Percentiles rank a stretch among this genome's conserved stretches.
Conservation (phyloP, 768 basidiomycete species). For the Podaxis sp. region DNA sequence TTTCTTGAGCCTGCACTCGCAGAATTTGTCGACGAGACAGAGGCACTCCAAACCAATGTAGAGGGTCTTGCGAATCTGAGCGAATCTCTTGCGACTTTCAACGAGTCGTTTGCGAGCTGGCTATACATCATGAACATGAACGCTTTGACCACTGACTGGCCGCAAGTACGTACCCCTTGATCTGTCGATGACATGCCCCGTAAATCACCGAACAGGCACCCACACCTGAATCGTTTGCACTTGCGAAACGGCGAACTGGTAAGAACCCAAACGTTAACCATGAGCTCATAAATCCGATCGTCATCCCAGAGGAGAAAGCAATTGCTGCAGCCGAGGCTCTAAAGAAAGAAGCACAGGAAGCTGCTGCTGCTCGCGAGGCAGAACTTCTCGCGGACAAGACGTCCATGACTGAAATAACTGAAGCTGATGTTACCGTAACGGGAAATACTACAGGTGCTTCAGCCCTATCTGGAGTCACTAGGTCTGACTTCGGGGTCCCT, state of each 20-base stretch:
- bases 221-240: slow-evolving; percentile 53
- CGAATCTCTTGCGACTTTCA: slow-evolving; percentile 79
- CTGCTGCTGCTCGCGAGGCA: slow-evolving; percentile 24
- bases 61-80: slow-evolving; percentile 71
- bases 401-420: slow-evolving; percentile 38
- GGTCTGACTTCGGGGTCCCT: slow-evolving; percentile 17
- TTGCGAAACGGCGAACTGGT: slow-evolving; percentile 67
- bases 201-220: slow-evolving; percentile 48
- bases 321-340: slow-evolving; percentile 54
- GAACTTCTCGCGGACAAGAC: slow-evolving; percentile 33
- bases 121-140: slow-evolving; percentile 94
- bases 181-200: neutral
- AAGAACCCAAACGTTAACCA: slow-evolving; percentile 10
- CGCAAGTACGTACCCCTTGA: slow-evolving; percentile 52
- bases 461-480: slow-evolving; percentile 31
- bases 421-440: slow-evolving; percentile 41
- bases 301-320: slow-evolving; percentile 55
- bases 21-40: slow-evolving; percentile 88
- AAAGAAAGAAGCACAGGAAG: slow-evolving; percentile 37
- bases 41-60: slow-evolving; percentile 73
- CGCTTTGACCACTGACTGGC: slow-evolving; percentile 91
- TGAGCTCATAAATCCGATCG: neutral
- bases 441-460: slow-evolving; percentile 35
- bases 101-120: slow-evolving; percentile 92
- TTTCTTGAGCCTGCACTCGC: slow-evolving; percentile 83